These are phyloP conservation scores for Candida suzukii DNA, from an alignment of 805 yeast species.

Conservation along the genomic window DNA sequence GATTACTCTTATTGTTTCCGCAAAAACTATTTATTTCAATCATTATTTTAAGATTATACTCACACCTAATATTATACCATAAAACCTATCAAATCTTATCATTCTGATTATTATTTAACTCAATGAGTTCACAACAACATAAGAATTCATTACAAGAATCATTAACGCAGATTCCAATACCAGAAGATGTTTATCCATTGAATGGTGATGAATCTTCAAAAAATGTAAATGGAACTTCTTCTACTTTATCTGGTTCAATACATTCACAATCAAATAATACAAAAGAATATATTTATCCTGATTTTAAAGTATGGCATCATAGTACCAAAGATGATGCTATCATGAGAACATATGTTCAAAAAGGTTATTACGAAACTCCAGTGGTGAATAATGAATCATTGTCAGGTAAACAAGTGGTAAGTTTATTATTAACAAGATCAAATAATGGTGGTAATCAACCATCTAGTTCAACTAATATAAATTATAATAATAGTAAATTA, in stretches of 20 bases:
- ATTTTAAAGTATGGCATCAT: conserved; percentile 66
- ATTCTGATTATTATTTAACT: too few relatives aligned
- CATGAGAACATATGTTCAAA: conserved; percentile 51
- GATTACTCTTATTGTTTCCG: too few relatives aligned
- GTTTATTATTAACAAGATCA: conserved; percentile 19
- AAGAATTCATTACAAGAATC: neutral
- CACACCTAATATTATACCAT: too few relatives aligned
- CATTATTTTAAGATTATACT: neutral
- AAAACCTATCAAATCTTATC: too few relatives aligned
- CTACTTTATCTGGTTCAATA: neutral
- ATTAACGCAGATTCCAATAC: conserved; percentile 11
- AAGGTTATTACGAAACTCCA: conserved; percentile 65
- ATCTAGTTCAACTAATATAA: conserved; percentile 6
- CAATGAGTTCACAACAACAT: neutral
- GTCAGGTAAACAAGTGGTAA: conserved; percentile 55
- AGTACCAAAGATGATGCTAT: conserved; percentile 45
- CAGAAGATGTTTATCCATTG: conserved; percentile 24
- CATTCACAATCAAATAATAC: neutral
- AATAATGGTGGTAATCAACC: conserved; percentile 6
- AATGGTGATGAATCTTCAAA: conserved; percentile 14
- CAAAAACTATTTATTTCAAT: too few relatives aligned
- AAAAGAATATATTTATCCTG: conserved; percentile 44
- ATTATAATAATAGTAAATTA: conserved; percentile 20
- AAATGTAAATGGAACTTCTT: neutral
- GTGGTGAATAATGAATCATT: conserved; percentile 59